Percentiles rank a stretch among this genome's conserved stretches.
These are phyloP conservation scores for Colletotrichum cordylinicola DNA, from an alignment of 2,329 filamentous ascomycete species.

Conservation along the genomic window DNA sequence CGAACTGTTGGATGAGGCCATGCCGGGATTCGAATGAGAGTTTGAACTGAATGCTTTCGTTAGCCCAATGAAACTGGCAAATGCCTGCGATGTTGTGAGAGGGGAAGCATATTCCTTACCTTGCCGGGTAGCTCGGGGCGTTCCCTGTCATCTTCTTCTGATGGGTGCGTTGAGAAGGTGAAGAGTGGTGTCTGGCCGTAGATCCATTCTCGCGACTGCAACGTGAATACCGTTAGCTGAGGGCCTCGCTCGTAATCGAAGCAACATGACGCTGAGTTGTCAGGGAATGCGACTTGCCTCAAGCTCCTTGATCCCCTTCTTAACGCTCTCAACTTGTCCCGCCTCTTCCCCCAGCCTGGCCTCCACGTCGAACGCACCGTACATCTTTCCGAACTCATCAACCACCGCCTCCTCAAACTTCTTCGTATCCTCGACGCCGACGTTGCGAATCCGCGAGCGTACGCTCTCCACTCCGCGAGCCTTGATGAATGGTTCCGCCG, in stretches of 20 bases:
- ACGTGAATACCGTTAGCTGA: not conserved
- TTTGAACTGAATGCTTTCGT: constrained; percentile 19
- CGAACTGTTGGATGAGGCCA: constrained; percentile 39
- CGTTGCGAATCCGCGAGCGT: constrained; percentile 82
- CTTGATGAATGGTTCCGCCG: constrained; percentile 76
- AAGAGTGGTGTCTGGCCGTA: constrained; percentile 89
- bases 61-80: not conserved
- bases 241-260: not conserved
- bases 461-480: constrained; percentile 92
- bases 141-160: constrained; percentile 62
- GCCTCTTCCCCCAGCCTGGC: constrained; percentile 51
- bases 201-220: constrained; percentile 73
- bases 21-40: constrained; percentile 42
- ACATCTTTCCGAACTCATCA: constrained; percentile 71
- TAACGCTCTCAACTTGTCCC: constrained; percentile 56
- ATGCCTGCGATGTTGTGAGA: not conserved
- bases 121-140: constrained; percentile 55
- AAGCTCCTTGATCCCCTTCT: constrained; percentile 67
- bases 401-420: constrained; percentile 62
- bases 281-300: constrained; percentile 50
- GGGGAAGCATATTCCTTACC: constrained; percentile 36
- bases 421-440: constrained; percentile 55
- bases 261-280: not conserved
- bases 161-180: constrained; percentile 68
- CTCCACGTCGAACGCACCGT: constrained; percentile 50